Percentiles rank a stretch among this genome's conserved stretches.
These are phyloP conservation scores for Protomyces inundatus DNA, from an alignment of 1,139 yeast species.

Conservation along the genomic window DNA sequence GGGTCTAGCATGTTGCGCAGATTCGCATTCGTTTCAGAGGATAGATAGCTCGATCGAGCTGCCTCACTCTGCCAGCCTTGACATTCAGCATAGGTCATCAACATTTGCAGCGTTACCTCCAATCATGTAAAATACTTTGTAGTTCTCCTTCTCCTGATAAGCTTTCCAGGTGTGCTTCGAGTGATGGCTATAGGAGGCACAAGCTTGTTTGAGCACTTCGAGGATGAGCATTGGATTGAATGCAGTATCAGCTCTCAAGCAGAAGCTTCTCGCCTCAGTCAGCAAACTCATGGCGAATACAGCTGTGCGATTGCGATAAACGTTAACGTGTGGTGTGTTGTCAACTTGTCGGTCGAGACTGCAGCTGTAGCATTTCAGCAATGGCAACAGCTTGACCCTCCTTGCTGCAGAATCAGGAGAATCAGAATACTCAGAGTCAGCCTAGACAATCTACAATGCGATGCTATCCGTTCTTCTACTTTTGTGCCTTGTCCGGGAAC, in stretches of 20 bases:
- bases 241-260: not conserved
- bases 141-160: slow-evolving; percentile 2
- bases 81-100: too few relatives aligned
- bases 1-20: not conserved
- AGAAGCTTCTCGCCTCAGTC: not conserved
- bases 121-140: not conserved
- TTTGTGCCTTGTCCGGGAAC: not conserved
- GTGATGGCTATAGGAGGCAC: not conserved
- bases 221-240: slow-evolving; percentile 3
- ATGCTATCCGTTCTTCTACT: not conserved
- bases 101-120: not conserved
- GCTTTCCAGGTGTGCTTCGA: not conserved
- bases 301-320: too few relatives aligned
- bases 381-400: too few relatives aligned
- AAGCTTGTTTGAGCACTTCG: not conserved
- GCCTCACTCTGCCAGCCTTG: not conserved
- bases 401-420: too few relatives aligned
- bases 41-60: not conserved
- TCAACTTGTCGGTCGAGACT: too few relatives aligned
- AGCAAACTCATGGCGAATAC: not conserved
- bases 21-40: not conserved
- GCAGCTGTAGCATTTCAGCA: too few relatives aligned
- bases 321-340: too few relatives aligned
- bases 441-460: too few relatives aligned
- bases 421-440: too few relatives aligned